These are phyloP conservation scores for Colletotrichum truncatum DNA, from an alignment of 2,329 filamentous ascomycete species.

Conservation along the genomic window DNA sequence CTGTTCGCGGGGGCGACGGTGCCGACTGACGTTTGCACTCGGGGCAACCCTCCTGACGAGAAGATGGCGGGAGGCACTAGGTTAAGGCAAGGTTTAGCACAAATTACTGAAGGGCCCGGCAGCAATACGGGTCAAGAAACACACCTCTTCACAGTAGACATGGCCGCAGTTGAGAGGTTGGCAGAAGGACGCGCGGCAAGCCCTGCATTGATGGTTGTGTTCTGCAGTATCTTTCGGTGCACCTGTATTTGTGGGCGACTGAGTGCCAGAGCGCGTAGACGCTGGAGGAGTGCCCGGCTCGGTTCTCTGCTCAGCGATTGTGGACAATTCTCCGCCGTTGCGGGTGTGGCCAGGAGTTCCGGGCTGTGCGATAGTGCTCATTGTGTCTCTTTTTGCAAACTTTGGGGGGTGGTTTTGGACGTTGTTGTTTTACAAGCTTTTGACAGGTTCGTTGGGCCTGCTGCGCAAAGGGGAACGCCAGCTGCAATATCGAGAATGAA, in stretches of 20 bases:
- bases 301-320: background rate
- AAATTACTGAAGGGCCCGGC: background rate
- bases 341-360: background rate
- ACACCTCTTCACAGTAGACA: slow-evolving; percentile 13
- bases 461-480: no score
- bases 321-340: background rate
- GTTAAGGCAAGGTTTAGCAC: background rate
- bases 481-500: no score
- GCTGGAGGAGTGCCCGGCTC: background rate
- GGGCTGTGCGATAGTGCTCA: background rate
- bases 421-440: background rate
- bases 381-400: background rate
- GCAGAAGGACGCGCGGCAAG: slow-evolving; percentile 2
- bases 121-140: no score
- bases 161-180: slow-evolving; percentile 14
- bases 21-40: background rate
- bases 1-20: background rate
- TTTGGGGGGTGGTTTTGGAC: background rate
- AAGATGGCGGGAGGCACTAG: background rate
- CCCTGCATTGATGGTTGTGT: slow-evolving; percentile 12
- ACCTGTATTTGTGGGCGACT: background rate
- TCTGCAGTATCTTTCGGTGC: background rate
- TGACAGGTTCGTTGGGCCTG: no score
- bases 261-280: background rate
- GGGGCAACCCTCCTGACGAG: background rate